A percentile compares a stretch with the other conserved stretches of the same genome.
These are phyloP conservation scores for Rhodotorula taiwanensis DNA, from an alignment of 768 basidiomycete species.

Conservation along the genomic window DNA sequence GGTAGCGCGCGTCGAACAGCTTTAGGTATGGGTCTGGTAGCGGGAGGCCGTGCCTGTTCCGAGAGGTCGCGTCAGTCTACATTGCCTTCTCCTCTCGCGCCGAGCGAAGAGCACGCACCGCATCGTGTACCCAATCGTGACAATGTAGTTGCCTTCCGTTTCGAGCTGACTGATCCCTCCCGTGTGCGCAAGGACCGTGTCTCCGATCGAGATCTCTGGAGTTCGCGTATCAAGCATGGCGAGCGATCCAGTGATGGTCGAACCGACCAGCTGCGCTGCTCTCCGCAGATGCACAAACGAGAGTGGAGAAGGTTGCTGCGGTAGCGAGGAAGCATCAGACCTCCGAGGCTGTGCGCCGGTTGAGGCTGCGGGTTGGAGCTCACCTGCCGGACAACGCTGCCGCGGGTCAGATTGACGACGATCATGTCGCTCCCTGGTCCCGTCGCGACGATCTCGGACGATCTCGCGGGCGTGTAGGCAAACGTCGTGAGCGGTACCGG, in stretches of 20 bases:
- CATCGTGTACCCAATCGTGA: conserved; percentile 78
- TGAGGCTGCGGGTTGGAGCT: no score
- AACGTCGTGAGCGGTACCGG: conserved; percentile 34
- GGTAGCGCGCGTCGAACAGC: conserved; percentile 77
- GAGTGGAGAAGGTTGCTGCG: conserved; percentile 25
- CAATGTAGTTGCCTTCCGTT: conserved; percentile 67
- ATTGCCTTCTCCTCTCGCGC: no score
- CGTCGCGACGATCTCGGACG: conserved; percentile 58
- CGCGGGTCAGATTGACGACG: conserved; percentile 68
- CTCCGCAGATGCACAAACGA: conserved; percentile 33
- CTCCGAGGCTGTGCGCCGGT: no score
- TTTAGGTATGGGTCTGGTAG: conserved; percentile 87
- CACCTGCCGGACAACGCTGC: conserved; percentile 57
- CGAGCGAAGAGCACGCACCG: conserved; percentile 57
- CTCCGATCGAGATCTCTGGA: conserved; percentile 50
- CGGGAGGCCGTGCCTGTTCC: conserved; percentile 69
- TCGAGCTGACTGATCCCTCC: conserved; percentile 77
- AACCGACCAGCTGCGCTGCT: conserved; percentile 29
- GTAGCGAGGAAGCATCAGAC: not conserved
- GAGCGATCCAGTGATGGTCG: conserved; percentile 44
- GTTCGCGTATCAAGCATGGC: conserved; percentile 66
- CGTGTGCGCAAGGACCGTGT: conserved; percentile 66
- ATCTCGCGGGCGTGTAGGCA: conserved; percentile 42
- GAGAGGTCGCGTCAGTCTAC: not conserved
- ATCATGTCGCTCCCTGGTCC: conserved; percentile 54